These are phyloP conservation scores for Kalaharituber pfeilii DNA, from an alignment of 2,329 filamentous ascomycete genomes.

Conservation along the genomic window DNA sequence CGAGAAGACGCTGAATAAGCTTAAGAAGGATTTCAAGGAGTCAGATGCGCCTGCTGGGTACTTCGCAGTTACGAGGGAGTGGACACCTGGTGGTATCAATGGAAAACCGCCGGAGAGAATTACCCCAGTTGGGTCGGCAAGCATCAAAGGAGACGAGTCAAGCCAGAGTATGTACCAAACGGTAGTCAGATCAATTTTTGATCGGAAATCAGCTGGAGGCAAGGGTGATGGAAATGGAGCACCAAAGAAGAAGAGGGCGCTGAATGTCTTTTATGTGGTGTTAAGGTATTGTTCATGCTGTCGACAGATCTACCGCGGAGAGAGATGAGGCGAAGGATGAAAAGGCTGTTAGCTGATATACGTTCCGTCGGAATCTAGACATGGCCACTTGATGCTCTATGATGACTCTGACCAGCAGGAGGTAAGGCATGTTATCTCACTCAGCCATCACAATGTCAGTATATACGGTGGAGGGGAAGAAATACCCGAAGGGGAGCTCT, in stretches of 20 bases:
- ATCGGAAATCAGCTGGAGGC: slow-evolving; percentile 43
- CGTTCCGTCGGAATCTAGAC: slow-evolving; percentile 35
- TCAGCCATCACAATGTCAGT: slow-evolving; percentile 70
- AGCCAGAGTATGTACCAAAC: slow-evolving; percentile 51
- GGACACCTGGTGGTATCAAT: slow-evolving; percentile 78
- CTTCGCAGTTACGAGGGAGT: slow-evolving; percentile 89
- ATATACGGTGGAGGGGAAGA: slow-evolving; percentile 59
- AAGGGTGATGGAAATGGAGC: slow-evolving; percentile 15
- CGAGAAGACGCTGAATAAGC: slow-evolving; percentile 27
- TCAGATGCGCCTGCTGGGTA: slow-evolving; percentile 59
- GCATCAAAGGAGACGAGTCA: slow-evolving; percentile 46
- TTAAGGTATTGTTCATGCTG: slow-evolving; percentile 41
- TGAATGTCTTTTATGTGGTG: slow-evolving; percentile 87
- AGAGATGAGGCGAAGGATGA: not conserved
- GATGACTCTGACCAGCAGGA: slow-evolving; percentile 91
- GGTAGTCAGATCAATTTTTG: slow-evolving; percentile 44
- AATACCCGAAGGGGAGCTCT: slow-evolving; percentile 82
- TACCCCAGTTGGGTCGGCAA: slow-evolving; percentile 36
- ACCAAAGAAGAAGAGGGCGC: slow-evolving; percentile 38
- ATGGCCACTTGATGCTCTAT: slow-evolving; percentile 93
- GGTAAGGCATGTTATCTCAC: slow-evolving; percentile 85
- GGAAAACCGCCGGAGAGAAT: slow-evolving; percentile 78
- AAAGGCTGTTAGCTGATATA: slow-evolving; percentile 8
- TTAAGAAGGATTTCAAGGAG: slow-evolving; percentile 39
- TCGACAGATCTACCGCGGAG: slow-evolving; percentile 11